Evolutionary conservation across 139 green algal genomes (phyloP), one percentile per base, ranked within the genome.

Genomic region (Chlorella sp.): DNA sequence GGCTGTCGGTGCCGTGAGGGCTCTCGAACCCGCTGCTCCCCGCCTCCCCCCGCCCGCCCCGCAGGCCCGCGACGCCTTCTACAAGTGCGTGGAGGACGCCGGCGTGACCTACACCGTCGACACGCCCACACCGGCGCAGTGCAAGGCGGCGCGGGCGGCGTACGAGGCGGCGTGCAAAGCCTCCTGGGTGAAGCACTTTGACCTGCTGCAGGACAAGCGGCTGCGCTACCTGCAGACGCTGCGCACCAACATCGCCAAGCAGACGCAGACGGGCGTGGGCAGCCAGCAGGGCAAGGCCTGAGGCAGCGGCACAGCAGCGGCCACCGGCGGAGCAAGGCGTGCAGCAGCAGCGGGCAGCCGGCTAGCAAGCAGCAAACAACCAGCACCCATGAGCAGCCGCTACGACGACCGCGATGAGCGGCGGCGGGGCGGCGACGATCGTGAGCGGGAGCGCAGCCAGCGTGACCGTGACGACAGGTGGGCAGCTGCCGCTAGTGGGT

Each of bases 171-270:
- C 83, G 32, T 96, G 93, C 86, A 90, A 89, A 5, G 76, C 82
- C 2, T 95, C 91, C 80, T 96, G 94, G 94, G 94, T 94, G n/a
- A 88, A 90, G 46, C 93, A 96, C 70, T 96, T 96, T 91, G 94
- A 96, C 90, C 75, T 87, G 64, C 86, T 93, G 73, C 90, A 92
- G 62, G 88, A 93, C 80, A 90, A 89, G 67, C 79, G 89, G 62
- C 78, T 90, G 32, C 81, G 89, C 0, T 76, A 88, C 14, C 38
- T 92, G 51, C 88, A 90, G 82, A 88, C 82, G 17, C 86, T 94
- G 69, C 85, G 90, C 48, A 64, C 46, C 20, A 90, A 89, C 48
- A 94, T 95, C 38, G 83, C 81, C 48, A 67, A 74, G 20, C 75
- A 70, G 44, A 86, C 87, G 20, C 77, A 84, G 32, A 91, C 38